Conservation (phyloP, 106 monocot species). For the Allium fistulosum region DNA sequence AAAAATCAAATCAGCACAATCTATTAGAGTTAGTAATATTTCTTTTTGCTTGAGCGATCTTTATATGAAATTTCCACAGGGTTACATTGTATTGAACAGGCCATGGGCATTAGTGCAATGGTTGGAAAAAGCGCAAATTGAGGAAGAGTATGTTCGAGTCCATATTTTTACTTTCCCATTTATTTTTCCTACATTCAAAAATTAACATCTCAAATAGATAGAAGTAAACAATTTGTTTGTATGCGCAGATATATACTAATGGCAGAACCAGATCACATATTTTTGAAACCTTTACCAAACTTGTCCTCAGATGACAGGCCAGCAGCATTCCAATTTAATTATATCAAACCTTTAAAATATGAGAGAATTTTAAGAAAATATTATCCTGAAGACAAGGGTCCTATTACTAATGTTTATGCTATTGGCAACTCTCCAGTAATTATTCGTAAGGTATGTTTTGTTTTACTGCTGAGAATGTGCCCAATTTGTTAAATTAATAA, state of each 20-base stretch:
- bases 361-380: constrained; percentile 66
- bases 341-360: constrained; percentile 68
- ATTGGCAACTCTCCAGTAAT: constrained; percentile 95
- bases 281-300: constrained; percentile 78
- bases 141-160: constrained; percentile 64
- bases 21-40: too few species aligned
- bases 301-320: constrained; percentile 45
- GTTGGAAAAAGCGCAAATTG: constrained; percentile 70
- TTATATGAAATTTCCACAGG: constrained; percentile 23
- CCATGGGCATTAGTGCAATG: constrained; percentile 97
- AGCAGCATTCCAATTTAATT: constrained; percentile 76
- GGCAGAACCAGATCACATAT: constrained; percentile 88
- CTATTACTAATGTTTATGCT: constrained; percentile 63
- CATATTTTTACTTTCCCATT: neutral
- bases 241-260: constrained; percentile 73
- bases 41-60: neutral
- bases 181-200: neutral
- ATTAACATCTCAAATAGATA: neutral
- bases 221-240: neutral
- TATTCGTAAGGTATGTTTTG: constrained; percentile 57
- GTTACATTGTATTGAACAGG: constrained; percentile 86
- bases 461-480: neutral
- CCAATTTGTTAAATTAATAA: too few species aligned
- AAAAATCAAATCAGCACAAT: too few species aligned
- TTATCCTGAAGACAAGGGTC: constrained; percentile 72